A percentile compares a stretch with the other conserved stretches of the same genome.
Conservation (phyloP, 1,284 basidiomycete genomes). For the Leucoagaricus sp. region DNA sequence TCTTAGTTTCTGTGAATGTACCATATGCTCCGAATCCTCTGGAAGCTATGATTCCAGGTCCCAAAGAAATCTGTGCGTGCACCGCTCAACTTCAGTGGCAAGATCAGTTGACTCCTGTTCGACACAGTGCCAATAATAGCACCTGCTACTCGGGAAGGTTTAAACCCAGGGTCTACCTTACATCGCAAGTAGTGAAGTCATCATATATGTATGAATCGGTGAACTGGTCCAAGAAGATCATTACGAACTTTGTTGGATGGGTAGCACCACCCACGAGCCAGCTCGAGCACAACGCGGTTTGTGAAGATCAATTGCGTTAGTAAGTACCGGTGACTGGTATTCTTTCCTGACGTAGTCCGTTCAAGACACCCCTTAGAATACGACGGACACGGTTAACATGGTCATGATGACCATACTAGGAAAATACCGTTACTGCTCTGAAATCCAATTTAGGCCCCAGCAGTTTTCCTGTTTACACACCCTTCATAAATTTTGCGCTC, state of each 20-base stretch:
- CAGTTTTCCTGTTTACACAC: no score
- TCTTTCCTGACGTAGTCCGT: no score
- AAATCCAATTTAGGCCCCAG: no score
- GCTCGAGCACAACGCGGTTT: neutral
- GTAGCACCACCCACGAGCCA: neutral
- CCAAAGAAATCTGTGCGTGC: neutral
- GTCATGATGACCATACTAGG: no score
- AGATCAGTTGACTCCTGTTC: neutral
- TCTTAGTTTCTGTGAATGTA: neutral
- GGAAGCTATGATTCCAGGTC: neutral
- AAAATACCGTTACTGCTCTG: no score
- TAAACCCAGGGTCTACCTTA: neutral
- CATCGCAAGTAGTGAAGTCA: neutral
- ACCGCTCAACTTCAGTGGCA: neutral
- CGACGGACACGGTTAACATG: no score
- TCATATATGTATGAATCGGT: neutral
- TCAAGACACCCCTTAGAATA: no score
- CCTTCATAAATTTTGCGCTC: no score
- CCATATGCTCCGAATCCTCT: constrained; percentile 8
- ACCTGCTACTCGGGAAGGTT: no score
- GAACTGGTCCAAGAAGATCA: neutral
- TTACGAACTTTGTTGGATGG: neutral
- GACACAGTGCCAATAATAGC: no score
- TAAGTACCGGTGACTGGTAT: no score
- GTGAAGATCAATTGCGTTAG: neutral